Evolutionary conservation across 495 filamentous ascomycete genomes (phyloP).

Genomic region (Trichoderma asperelloides): DNA sequence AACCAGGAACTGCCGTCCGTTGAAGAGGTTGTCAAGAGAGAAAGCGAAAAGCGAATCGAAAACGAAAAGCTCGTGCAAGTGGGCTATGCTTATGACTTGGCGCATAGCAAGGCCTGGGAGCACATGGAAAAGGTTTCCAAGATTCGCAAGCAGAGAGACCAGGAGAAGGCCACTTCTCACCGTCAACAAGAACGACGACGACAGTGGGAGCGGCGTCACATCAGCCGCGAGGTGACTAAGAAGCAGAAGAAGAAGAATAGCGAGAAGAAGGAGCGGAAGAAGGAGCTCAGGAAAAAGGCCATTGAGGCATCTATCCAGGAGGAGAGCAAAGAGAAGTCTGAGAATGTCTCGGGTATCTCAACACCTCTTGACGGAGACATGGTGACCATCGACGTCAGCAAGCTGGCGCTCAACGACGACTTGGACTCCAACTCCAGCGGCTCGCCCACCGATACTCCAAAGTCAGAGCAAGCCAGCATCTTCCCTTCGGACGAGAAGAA

Average conservation of each 20-base stretch:
- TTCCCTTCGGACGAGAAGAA: conserved; percentile 21
- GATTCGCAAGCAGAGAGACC: conserved; percentile 37
- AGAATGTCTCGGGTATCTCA: background rate
- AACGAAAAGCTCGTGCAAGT: conserved; percentile 79
- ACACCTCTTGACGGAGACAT: conserved; percentile 11
- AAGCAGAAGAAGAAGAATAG: conserved; percentile 27
- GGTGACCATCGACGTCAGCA: background rate
- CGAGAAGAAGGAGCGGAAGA: conserved; percentile 37
- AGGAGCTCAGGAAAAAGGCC: conserved; percentile 23
- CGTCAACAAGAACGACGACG: conserved; percentile 35
- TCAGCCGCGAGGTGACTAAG: conserved; percentile 27
- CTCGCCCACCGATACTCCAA: conserved; percentile 23
- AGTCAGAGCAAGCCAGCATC: conserved; percentile 19
- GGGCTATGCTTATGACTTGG: conserved; percentile 80
- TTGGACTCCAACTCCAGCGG: conserved; percentile 17
- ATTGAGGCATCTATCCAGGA: conserved; percentile 21
- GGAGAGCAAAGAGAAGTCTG: conserved; percentile 29
- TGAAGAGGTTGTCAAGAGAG: conserved; percentile 62
- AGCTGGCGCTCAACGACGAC: conserved; percentile 10
- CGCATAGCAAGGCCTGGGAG: conserved; percentile 66
- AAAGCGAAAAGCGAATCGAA: conserved; percentile 52
- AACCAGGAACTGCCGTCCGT: conserved; percentile 43
- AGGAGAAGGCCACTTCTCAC: conserved; percentile 39
- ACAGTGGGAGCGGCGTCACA: conserved; percentile 39
- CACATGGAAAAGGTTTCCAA: conserved; percentile 55